Conservation (phyloP, 495 filamentous ascomycete genomes). For the Neurospora discreta region DNA sequence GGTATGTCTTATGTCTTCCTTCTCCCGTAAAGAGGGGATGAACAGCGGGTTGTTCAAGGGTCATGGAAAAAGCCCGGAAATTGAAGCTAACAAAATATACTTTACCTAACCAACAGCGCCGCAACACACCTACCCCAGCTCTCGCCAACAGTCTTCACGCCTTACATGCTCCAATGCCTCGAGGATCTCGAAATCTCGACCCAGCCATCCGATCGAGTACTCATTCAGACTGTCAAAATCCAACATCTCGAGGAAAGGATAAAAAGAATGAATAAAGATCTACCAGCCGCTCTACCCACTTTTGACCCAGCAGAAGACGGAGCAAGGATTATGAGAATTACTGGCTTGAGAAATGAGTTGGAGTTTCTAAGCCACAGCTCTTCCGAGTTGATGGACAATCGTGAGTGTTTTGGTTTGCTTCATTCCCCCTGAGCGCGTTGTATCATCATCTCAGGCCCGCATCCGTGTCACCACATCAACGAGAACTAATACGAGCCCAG, state of each 20-base stretch:
- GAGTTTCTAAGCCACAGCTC: neutral
- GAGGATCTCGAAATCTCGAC: neutral
- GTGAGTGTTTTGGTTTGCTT: neutral
- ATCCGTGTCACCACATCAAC: neutral
- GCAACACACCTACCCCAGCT: neutral
- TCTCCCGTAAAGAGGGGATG: neutral
- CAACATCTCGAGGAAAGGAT: neutral
- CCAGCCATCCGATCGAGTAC: neutral
- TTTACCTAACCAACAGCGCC: neutral
- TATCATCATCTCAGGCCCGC: neutral
- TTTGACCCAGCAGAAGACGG: neutral
- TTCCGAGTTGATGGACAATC: neutral
- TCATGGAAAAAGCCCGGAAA: neutral
- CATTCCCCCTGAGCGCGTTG: neutral
- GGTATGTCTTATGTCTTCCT: neutral
- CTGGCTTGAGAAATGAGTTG: neutral
- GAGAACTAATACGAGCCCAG: neutral
- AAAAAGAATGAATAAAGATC: neutral
- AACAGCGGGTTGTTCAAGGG: neutral
- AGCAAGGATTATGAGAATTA: neutral
- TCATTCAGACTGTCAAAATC: neutral
- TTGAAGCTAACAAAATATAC: neutral
- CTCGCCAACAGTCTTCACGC: neutral
- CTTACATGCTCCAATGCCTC: neutral
- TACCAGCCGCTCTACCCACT: neutral